phyloP scores from a whole-genome alignment of 2,329 filamentous ascomycete genomes.

The Piedraia hortae region DNA sequence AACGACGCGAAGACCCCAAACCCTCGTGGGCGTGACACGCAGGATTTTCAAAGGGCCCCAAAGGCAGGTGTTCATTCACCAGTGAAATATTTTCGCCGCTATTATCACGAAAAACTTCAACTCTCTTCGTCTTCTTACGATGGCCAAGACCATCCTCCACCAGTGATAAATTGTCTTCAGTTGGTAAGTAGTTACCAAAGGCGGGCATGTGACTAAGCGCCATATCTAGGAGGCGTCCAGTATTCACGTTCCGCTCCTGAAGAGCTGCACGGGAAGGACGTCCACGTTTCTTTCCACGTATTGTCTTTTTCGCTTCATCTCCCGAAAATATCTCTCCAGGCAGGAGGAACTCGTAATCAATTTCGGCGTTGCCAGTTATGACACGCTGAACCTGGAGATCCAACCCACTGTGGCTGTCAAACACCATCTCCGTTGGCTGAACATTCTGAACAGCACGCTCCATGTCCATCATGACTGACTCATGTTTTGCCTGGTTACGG shows the following conservation, averaged over 20 bases:
- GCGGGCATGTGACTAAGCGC: too few relatives aligned
- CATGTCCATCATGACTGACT: conserved; percentile 40
- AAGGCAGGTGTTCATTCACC: too few relatives aligned
- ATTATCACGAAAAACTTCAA: conserved; percentile 18
- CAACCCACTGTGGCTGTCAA: conserved; percentile 19
- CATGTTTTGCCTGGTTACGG: conserved; percentile 52
- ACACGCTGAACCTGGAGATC: conserved; percentile 17
- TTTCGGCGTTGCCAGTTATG: conserved; percentile 19
- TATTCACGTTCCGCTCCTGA: conserved; percentile 9
- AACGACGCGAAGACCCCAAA: too few relatives aligned
- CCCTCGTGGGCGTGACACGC: too few relatives aligned
- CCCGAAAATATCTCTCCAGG: conserved; percentile 4
- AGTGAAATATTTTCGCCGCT: conserved; percentile 12
- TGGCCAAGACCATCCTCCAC: too few relatives aligned
- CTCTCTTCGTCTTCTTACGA: conserved; percentile 11
- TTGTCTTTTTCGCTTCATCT: conserved; percentile 8
- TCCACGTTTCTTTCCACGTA: conserved; percentile 6
- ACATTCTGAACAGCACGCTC: conserved; percentile 35
- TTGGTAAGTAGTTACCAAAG: too few relatives aligned
- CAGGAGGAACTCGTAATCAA: conserved; percentile 12
- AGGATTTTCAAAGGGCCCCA: too few relatives aligned
- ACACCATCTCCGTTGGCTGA: conserved; percentile 36
- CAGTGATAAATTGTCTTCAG: too few relatives aligned
- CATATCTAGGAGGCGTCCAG: conserved; percentile 4
- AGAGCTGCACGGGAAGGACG: conserved; percentile 6